Evolutionary conservation across 176 grass and related monocot species (phyloP), one percentile per base, ranked within the genome.

Genomic region (Bonia amplexicaulis): DNA sequence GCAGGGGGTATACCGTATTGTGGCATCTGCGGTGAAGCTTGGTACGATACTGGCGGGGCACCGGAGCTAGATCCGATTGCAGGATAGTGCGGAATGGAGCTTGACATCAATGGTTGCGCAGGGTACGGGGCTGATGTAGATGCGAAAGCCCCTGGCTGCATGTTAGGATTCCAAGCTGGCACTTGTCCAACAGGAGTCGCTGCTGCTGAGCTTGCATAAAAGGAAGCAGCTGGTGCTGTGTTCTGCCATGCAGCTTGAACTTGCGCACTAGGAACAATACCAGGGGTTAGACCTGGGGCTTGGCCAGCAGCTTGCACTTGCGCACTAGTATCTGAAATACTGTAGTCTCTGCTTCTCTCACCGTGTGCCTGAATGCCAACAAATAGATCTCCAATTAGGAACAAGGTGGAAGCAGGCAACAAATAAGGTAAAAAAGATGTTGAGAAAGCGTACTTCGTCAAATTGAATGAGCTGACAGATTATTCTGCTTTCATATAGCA

Each of bases 281-380:
- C 80, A 4, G 66, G 37, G 63, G 82, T 74, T 65, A 76, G 39
- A 64, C 79, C 51, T 29, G 93, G 64, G 12, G 80, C 80, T 88
- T 88, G 88, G 27, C 89, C 66, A 40, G 74, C 54, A 66, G 79
- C 74, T 80, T 86, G 87, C 57, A 85, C 47, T 75, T 78, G 85
- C n/a, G 69, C 65, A 23, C 64, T 82, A 70, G 89, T 69, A 66
- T 87, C 83, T 22, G 84, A 89, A 75, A 94, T 64, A 0, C 93
- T 99, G 84, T 96, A 96, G 64, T 99, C 96, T 65, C 90, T 90
- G 84, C 96, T 92, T 86, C 91, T 94, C 74, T 94, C 96, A 63
- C 92, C 91, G 77, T 96, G 90, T 16, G 87, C 92, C 93, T 94
- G 57, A 86, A 88, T 64, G 64, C 27, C 27, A 91, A 54, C 48